Conservation (phyloP, 2,329 filamentous ascomycete species). For the Nigrograna mackinnonii region DNA sequence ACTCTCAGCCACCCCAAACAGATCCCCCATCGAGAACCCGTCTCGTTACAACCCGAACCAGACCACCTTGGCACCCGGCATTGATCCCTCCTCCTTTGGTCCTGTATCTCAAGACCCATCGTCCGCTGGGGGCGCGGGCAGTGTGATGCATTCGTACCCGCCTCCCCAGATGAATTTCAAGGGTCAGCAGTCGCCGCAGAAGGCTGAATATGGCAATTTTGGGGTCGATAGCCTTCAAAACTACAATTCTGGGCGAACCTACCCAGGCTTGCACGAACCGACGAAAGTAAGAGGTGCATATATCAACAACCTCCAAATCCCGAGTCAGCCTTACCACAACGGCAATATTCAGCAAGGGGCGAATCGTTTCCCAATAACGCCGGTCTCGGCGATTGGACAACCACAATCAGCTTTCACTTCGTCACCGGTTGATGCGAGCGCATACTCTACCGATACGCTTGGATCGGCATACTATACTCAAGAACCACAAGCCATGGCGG, state of each 20-base stretch:
- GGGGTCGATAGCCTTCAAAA: slow-evolving; percentile 15
- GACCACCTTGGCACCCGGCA: slow-evolving; percentile 33
- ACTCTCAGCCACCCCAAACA: slow-evolving; percentile 28
- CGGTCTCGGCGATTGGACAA: slow-evolving; percentile 29
- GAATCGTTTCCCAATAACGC: slow-evolving; percentile 30
- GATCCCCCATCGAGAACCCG: slow-evolving; percentile 33
- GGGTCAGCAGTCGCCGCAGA: slow-evolving; percentile 16
- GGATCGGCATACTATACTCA: slow-evolving; percentile 30
- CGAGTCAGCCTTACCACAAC: slow-evolving; percentile 28
- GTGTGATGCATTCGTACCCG: slow-evolving; percentile 42
- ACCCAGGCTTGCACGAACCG: slow-evolving; percentile 36
- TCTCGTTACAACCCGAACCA: slow-evolving; percentile 28
- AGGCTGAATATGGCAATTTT: slow-evolving; percentile 25
- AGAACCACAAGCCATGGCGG: slow-evolving; percentile 30
- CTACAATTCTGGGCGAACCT: slow-evolving; percentile 34
- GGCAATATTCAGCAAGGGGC: slow-evolving; percentile 24
- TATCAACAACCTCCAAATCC: slow-evolving; percentile 30
- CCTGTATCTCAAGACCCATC: slow-evolving; percentile 26
- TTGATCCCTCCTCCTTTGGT: slow-evolving; percentile 30
- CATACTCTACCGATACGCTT: slow-evolving; percentile 27
- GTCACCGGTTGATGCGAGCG: slow-evolving; percentile 39
- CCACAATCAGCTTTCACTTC: slow-evolving; percentile 33
- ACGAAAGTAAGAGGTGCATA: slow-evolving; percentile 32
- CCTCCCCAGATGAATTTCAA: slow-evolving; percentile 36
- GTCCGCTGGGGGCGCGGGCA: slow-evolving; percentile 20